Base-by-base conservation (phyloP, 2,329 filamentous ascomycete genomes). In the Capronia coronata region DNA sequence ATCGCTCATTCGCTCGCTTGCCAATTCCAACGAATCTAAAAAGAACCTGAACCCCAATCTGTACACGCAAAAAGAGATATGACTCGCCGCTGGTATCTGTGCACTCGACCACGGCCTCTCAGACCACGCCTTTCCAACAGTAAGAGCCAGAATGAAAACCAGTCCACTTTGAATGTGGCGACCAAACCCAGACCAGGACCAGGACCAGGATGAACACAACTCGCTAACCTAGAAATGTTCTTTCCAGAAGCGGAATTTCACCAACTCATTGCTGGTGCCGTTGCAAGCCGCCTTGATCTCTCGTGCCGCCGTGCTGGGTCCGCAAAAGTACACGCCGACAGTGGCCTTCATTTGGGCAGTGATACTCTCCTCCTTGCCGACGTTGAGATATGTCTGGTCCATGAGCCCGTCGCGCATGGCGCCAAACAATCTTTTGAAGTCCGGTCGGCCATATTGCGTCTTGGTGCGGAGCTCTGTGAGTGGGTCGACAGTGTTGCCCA, bases 231-330 rank as follows among this genome's bases (percentile, higher is more conserved):
- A 74, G 55, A 74, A 74, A 64, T 98, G 91, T 71, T 98, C 93
- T 74, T 98, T 98, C 93, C 93, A 98, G 75, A 98, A 98, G 62
- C 87, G 86, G 74, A 97, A 98, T 63, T 83, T 80, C 49, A 98
- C 88, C 60, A 94, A 86, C 55, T 79, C 79, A 30, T 79, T 82
- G 10, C 82, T 86, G 13, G 84, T 84, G 46, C 74, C 68, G 63
- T 84, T 86, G 59, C 87, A 86, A 13, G 91, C 90, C 64, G 81
- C 80, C 68, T 86, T 84, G 66, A 98, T 96, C 62, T 87, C 81
- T 59, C 89, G 79, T 5, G 91, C 91, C 70, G 78, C 74, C 58
- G 76, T 77, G 56, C 86, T 93, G 19, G 90, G 90, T 52, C 93
- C 93, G 67, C 93, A 98, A 69, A 97, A 97, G 73, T 98, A 98